Base-by-base conservation (phyloP, 2,329 filamentous ascomycete genomes). In the Monosporascus sp. region DNA sequence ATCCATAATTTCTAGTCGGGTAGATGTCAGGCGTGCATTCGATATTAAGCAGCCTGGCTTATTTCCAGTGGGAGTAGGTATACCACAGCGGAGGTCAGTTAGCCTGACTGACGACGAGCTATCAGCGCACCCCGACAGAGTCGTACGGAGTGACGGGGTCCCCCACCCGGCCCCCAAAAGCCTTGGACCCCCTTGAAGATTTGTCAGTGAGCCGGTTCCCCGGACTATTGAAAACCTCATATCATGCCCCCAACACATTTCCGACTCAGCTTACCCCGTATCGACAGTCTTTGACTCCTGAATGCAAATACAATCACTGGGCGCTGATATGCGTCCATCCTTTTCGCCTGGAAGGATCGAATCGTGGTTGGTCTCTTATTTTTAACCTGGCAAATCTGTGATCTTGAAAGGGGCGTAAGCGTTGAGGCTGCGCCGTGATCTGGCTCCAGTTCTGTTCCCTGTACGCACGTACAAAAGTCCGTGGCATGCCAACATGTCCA, bases 331-430 rank as follows among this genome's bases (percentile, higher is more conserved):
- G 58, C 60, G 59, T 59, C 55, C 54, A 57, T 58, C 64, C 66
- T 60, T 72, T 74, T 74, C 74, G 72, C 71, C 72, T 74, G 66
- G 70, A 73, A 70, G 69, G 70, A 67, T 69, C 68, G 69, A 70
- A 64, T 70, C 58, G 60, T 60, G 63, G 58, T 55, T 60, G 63
- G 64, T 14, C 43, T 31, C 24, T 31, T 46, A 61, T 59, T 67
- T 70, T 70, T 72, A 67, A 69, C 62, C 69, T 66, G 65, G 57
- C 68, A 67, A 72, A 70, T 72, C 59, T 57, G 57, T 51, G 54
- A 53, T 49, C 46, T 56, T 61, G 62, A 65, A 65, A 62, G 60
- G 49, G 45, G 54, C 48, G 53, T 14, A 31, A 31, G 28, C 60
- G 45, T 57, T 53, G 17, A 24, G 35, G 24, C 17, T 18, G 50